Evolutionary conservation across 1,139 yeast species (phyloP).

Genomic region (Suhomyces maxii): DNA sequence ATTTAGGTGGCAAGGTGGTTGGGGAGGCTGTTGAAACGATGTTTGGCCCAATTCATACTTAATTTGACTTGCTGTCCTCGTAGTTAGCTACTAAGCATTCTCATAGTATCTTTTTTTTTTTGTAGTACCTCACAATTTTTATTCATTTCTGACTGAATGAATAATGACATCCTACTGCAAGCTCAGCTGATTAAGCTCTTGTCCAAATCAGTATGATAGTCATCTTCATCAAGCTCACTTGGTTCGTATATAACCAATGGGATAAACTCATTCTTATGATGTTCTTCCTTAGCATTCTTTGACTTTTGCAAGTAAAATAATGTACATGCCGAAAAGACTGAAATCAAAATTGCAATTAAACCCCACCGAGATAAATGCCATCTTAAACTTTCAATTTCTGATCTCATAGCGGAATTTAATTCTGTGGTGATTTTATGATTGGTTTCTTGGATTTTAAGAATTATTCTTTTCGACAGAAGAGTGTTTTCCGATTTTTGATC

Average conservation of each 20-base stretch:
- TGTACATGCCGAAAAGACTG: conserved; percentile 45
- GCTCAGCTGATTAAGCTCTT: conserved; percentile 16
- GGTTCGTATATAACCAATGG: conserved; percentile 51
- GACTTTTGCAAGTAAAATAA: conserved; percentile 40
- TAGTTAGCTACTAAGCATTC: too few species aligned
- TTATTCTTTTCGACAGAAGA: conserved; percentile 67
- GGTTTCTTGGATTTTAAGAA: conserved; percentile 76
- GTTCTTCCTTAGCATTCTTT: conserved; percentile 24
- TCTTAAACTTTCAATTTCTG: conserved; percentile 83
- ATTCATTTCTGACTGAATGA: too few species aligned
- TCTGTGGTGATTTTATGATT: conserved; percentile 85
- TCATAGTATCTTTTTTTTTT: too few species aligned
- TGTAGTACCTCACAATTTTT: too few species aligned
- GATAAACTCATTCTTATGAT: conserved; percentile 36
- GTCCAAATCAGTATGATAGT: conserved; percentile 47
- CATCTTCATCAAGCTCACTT: conserved; percentile 50
- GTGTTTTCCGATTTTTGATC: conserved; percentile 88
- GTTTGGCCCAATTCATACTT: too few species aligned
- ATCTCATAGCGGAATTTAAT: conserved; percentile 75
- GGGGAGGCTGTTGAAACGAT: too few species aligned
- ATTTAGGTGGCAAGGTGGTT: too few species aligned
- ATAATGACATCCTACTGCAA: too few species aligned
- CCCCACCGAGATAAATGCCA: conserved; percentile 96
- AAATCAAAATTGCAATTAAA: conserved; percentile 54
- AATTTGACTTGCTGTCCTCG: too few species aligned